Evolutionary conservation across 441 rosid species (phyloP).

Genomic region (Theobroma grandiflorum): DNA sequence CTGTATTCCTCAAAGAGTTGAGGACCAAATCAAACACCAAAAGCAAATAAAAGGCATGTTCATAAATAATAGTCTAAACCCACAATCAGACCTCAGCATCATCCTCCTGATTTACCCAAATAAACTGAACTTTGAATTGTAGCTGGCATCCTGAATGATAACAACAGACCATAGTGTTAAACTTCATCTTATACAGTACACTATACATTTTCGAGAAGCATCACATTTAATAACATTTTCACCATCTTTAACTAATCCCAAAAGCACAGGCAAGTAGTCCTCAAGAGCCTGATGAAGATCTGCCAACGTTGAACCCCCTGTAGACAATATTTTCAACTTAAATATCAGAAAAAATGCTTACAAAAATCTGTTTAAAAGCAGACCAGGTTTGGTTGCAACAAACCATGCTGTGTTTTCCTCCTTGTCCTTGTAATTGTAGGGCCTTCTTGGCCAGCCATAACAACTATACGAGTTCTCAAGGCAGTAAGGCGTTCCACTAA

Average conservation of each 20-base stretch:
- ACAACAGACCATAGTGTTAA: constrained; percentile 30
- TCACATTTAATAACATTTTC: constrained; percentile 26
- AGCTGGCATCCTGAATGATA: constrained; percentile 62
- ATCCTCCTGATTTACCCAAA: constrained; percentile 96
- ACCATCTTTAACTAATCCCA: constrained; percentile 94
- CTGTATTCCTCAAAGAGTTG: constrained; percentile 21
- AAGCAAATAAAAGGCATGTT: constrained; percentile 2
- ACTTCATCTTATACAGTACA: neutral
- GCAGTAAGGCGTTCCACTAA: constrained; percentile 83
- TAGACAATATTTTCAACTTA: constrained; percentile 32
- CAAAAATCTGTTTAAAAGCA: constrained; percentile 22
- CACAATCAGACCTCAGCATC: constrained; percentile 73
- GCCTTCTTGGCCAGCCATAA: constrained; percentile 97
- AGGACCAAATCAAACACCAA: constrained; percentile 12
- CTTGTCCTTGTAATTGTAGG: constrained; percentile 91
- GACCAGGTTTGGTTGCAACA: constrained; percentile 34
- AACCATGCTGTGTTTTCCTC: constrained; percentile 97
- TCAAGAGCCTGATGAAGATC: constrained; percentile 98
- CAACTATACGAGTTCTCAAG: constrained; percentile 88
- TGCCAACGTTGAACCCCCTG: constrained; percentile 94
- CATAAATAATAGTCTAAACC: constrained; percentile 28
- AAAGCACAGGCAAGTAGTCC: constrained; percentile 93
- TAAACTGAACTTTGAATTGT: constrained; percentile 80
- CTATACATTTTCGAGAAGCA: constrained; percentile 15
- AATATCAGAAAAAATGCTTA: constrained; percentile 17